Base-by-base conservation (phyloP, 1,139 yeast species). In the Geotrichum australiense region DNA sequence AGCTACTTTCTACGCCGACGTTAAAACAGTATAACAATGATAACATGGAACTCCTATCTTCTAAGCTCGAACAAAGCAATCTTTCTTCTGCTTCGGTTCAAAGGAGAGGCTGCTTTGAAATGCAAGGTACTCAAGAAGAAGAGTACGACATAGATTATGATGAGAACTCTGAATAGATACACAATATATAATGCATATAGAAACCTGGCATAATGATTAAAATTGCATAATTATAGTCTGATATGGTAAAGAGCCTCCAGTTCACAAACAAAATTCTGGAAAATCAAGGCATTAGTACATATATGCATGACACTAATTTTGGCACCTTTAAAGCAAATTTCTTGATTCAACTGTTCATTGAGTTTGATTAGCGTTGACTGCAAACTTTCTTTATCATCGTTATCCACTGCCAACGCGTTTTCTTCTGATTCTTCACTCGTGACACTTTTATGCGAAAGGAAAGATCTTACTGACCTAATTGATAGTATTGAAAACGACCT, bases 61-160 rank as follows among this genome's bases (percentile, higher is more conserved):
- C 38, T 11, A 31, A 37, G 28, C 20, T 29, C 8, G 23, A 18
- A 11, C 35, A 31, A 4, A 6, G 25, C 4, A n/a, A 31, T 10
- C 7, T 31, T 19, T 23, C 25, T 5, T 12, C 7, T 4, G 24
- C 19, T 8, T 19, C 21, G 5, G n/a, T n/a, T n/a, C n/a, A n/a
- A n/a, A 22, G 14, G 18, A 20, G 14, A n/a, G 22, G 15, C 11
- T 25, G 11, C 20, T 28, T 15, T 30, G 27, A 30, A 14, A 18
- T 20, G 22, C 35, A 37, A 24, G 19, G 21, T 12, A n/a, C 22
- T n/a, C 35, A 21, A 8, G 47, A 37, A 7, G 36, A 36, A 16
- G 44, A 32, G 6, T 44, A 30, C 32, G 47, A 44, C 20, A 44
- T 44, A 27, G 47, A 44, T 26, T 44, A 44, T 19, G 45, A 44